phyloP scores from a whole-genome alignment of 176 grass and related monocot genomes.

The Rhynchospora breviuscula region DNA sequence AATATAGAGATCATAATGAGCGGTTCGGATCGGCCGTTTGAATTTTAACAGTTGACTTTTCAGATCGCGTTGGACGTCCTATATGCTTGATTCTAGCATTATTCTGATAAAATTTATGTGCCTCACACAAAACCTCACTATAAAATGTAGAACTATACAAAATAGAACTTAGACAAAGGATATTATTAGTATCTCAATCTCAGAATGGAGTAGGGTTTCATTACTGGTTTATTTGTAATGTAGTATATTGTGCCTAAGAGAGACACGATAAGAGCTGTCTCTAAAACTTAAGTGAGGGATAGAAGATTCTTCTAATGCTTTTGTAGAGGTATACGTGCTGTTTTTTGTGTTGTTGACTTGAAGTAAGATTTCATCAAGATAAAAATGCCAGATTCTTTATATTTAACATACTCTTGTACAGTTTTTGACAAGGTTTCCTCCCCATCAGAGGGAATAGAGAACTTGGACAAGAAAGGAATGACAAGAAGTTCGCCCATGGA shows the following conservation, averaged over 20 bases:
- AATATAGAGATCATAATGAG: too few species aligned
- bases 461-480: constrained; percentile 87
- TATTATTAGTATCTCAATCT: neutral
- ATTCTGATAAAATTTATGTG: neutral
- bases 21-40: too few species aligned
- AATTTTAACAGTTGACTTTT: too few species aligned
- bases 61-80: too few species aligned
- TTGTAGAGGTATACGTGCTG: neutral
- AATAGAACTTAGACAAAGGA: neutral
- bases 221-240: neutral
- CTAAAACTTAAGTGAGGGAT: too few species aligned
- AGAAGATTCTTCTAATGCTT: neutral
- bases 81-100: too few species aligned
- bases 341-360: neutral
- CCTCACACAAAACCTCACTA: neutral
- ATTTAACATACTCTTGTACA: constrained; percentile 54
- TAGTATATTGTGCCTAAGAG: neutral
- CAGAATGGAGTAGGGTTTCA: neutral
- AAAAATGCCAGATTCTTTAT: neutral
- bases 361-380: neutral
- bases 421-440: constrained; percentile 63
- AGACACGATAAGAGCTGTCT: too few species aligned
- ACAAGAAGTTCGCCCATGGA: constrained; percentile 82
- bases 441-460: constrained; percentile 51
- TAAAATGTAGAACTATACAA: neutral